Evolutionary conservation across 148 eudicot species (phyloP), one percentile per base, ranked within the genome.

Genomic region (Persicaria tinctoria): DNA sequence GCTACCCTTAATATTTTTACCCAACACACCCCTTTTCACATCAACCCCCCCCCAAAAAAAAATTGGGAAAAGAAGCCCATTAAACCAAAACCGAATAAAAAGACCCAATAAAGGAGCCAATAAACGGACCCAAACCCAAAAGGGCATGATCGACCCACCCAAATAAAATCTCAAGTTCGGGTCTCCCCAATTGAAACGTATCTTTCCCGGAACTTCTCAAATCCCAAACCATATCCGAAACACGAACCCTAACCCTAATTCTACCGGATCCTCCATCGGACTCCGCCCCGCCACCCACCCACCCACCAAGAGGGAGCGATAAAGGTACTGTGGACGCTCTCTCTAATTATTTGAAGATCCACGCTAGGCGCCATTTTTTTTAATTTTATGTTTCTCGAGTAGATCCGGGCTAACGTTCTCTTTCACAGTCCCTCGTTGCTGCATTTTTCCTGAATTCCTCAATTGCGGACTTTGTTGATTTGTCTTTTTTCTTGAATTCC

Each of bases 231-330:
- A 71, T 46, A 50, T 71, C 51, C 53, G 74, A 9, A 71, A 71
- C 54, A 71, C 73, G 32, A 71, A 71, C 55, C 53, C 74, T 71
- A 71, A 47, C 53, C 74, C 74, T 71, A 50, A 50, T 48, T 48
- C n/a, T 71, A 38, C 70, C 70, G 70, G 70, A 66, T 66, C 70
- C 70, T 66, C 70, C 70, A 66, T 38, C 70, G 70, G 70, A 47
- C 70, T 66, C 70, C 70, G 41, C 41, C 68, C 70, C 48, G 70
- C 48, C 70, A 66, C 10, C 44, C 68, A 17, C 10, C 44, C 68
- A 17, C 27, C 1, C 62, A 32, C 3, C 70, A 44, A 41, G n/a
- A 44, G 46, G 68, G 46, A 63, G 68, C 10, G 70, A 66, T 38
- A 12, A 66, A 66, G 70, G 70, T 66, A 66, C 70, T 60, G 68